Evolutionary conservation across 257 asterid species (phyloP), one percentile per base, ranked within the genome.

Genomic region (Capsicum rhomboideum): DNA sequence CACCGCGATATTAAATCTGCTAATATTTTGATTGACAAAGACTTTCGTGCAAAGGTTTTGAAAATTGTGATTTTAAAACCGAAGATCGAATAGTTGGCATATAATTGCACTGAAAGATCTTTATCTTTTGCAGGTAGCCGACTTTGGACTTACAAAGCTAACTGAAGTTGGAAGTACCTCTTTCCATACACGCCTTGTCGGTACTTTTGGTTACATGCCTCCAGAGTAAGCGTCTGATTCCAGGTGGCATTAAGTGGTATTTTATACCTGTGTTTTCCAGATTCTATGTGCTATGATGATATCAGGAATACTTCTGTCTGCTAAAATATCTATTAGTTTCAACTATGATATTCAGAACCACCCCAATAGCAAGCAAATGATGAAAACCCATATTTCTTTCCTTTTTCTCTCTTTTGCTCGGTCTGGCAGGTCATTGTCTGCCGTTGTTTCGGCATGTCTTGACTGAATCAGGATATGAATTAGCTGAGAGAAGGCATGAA

Each of bases 201-300:
- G 98, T 13, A 93, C 98, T 2, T 93, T 93, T 21, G 98, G 98
- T 61, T 95, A 95, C 92, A 91, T 95, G 97, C 93, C 97, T 78
- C 98, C 98, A 20, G 98, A 93, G 97, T 93, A 91, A 86, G 93
- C 56, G 23, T 79, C 17, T 68, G 6, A 46, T 64, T 56, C 55
- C 20, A 4, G 14, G 59, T 74, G 80, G 59, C 21, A 29, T 63
- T 63, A 63, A 20, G 40, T 63, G 40, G 40, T 26, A 26, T 16
- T 17, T 13, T 31, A 31, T 66, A 66, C 46, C 23, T 16, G 23
- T 66, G 21, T 66, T 66, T 66, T 17, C 44, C 8, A 8, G 14
- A 29, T 31, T 66, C 12, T 31, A 1, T 66, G 31, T 31, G 11
- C 21, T 66, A 14, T 66, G 49, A 66, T 66, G 46, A 31, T 16